Evolutionary conservation across 352 stramenopile genomes (phyloP).

Genomic region (Globisporangium spinosum): DNA sequence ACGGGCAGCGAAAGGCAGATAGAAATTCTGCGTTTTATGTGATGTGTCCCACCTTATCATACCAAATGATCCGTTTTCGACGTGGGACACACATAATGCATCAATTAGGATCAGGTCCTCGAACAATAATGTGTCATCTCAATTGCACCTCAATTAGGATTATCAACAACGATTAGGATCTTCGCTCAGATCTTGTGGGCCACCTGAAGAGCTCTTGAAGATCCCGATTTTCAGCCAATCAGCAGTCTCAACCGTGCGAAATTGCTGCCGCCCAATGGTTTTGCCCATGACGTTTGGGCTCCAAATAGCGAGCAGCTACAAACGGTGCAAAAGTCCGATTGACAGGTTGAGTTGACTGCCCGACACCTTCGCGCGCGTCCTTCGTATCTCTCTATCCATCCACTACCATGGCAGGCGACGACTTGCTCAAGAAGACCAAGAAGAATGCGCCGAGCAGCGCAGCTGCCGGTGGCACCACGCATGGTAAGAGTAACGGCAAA

Average conservation of each 20-base stretch:
- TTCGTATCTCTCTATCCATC: neutral
- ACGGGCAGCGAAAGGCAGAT: neutral
- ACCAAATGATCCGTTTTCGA: neutral
- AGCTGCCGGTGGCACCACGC: conserved; percentile 33
- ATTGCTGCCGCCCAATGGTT: conserved; percentile 25
- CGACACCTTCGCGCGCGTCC: neutral
- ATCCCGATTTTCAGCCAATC: conserved; percentile 38
- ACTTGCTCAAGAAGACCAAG: conserved; percentile 60
- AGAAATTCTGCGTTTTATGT: neutral
- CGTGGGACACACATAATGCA: neutral
- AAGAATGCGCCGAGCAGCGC: conserved; percentile 22
- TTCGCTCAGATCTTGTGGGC: neutral
- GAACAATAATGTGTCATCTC: no score
- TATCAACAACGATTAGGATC: neutral
- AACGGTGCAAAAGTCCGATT: neutral
- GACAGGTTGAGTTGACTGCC: conserved; percentile 1
- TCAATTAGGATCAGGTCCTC: no score
- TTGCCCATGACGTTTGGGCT: conserved; percentile 18
- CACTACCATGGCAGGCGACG: conserved; percentile 49
- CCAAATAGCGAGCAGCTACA: neutral
- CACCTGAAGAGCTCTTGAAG: neutral
- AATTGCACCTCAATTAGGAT: no score
- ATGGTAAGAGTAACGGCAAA: conserved; percentile 82
- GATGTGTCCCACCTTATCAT: neutral
- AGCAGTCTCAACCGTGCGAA: conserved; percentile 4